Evolutionary conservation across 768 basidiomycete genomes (phyloP).

Genomic region (Hysterangium stoloniferum): DNA sequence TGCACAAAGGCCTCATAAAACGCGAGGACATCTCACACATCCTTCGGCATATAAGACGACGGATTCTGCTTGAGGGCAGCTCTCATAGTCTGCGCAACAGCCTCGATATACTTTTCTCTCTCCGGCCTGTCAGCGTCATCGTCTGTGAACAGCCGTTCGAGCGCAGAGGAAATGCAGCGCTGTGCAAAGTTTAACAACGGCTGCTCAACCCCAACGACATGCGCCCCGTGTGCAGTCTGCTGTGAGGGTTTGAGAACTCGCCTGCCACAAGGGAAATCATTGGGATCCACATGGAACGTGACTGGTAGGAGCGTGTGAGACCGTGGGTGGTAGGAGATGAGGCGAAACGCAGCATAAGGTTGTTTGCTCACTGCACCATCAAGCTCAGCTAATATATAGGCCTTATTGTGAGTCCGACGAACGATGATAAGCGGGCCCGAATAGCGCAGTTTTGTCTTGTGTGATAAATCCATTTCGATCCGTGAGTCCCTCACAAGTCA

Average conservation of each 20-base stretch:
- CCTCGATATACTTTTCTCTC: constrained; percentile 56
- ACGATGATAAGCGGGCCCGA: constrained; percentile 31
- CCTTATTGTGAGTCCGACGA: constrained; percentile 14
- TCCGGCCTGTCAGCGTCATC: constrained; percentile 37
- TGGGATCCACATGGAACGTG: neutral
- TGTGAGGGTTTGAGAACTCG: no score
- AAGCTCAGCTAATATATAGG: constrained; percentile 16
- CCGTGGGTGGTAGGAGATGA: constrained; percentile 4
- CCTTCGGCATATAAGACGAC: constrained; percentile 53
- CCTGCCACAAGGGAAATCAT: no score
- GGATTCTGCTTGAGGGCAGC: constrained; percentile 44
- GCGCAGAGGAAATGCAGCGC: constrained; percentile 60
- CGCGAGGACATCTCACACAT: constrained; percentile 45
- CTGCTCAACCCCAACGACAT: constrained; percentile 58
- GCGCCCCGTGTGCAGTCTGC: no score
- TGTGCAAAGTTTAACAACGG: constrained; percentile 48
- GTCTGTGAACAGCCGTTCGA: constrained; percentile 36
- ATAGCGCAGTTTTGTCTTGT: constrained; percentile 26
- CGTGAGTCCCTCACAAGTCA: constrained; percentile 25
- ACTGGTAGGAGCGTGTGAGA: neutral
- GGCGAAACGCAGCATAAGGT: constrained; percentile 13
- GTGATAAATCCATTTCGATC: constrained; percentile 25
- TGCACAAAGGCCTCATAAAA: constrained; percentile 58
- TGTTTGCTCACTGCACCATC: no score
- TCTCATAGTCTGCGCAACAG: constrained; percentile 51